A percentile compares a stretch with the other conserved stretches of the same genome.
These are phyloP conservation scores for Clarkia xantiana DNA, from an alignment of 345 rosid genomes.

Conservation along the genomic window DNA sequence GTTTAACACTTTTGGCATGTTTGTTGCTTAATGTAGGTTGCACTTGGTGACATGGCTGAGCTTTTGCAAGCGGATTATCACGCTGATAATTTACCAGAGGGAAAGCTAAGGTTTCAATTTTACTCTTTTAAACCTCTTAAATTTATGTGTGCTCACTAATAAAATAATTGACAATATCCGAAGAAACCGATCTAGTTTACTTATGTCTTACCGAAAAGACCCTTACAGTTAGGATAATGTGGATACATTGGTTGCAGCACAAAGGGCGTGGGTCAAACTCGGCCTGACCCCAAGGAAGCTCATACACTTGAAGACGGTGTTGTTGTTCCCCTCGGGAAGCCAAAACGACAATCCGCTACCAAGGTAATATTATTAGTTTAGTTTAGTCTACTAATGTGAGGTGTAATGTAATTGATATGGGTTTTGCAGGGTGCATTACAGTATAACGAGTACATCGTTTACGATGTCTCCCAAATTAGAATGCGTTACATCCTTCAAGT, in stretches of 20 bases:
- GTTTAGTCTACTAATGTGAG: too few species aligned
- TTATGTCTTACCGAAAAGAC: too few species aligned
- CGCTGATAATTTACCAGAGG: conserved; percentile 57
- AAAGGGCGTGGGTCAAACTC: conserved; percentile 67
- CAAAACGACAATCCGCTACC: conserved; percentile 22
- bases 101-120: conserved; percentile 65
- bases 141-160: not conserved
- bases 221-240: too few species aligned
- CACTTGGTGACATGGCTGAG: conserved; percentile 81
- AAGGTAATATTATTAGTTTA: conserved; percentile 16
- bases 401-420: too few species aligned
- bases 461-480: conserved; percentile 71
- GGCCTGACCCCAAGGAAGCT: conserved; percentile 51
- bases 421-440: conserved; percentile 45
- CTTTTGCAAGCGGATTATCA: conserved; percentile 40
- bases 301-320: conserved; percentile 47
- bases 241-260: conserved; percentile 34
- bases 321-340: conserved; percentile 67
- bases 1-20: too few species aligned
- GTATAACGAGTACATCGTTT: conserved; percentile 77
- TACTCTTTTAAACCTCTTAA: not conserved
- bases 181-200: not conserved
- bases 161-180: not conserved
- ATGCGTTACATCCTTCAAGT: conserved; percentile 71
- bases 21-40: conserved; percentile 65